phyloP scores from a whole-genome alignment of 2,329 filamentous ascomycete species.

The Penicillium sp. region DNA sequence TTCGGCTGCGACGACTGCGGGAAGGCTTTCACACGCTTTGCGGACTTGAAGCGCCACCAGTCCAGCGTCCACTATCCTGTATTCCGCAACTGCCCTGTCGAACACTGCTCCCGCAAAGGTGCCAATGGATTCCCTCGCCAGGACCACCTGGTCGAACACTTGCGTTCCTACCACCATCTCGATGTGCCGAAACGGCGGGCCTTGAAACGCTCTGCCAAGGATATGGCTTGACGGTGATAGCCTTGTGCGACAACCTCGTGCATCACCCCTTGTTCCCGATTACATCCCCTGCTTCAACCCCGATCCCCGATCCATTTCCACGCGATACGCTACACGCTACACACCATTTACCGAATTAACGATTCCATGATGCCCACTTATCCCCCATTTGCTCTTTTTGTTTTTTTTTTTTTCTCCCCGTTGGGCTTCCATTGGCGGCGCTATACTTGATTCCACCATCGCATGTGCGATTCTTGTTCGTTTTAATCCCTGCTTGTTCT shows the following conservation, averaged over 20 bases:
- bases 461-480: neutral
- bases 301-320: neutral
- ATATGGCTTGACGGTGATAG: conserved; percentile 3
- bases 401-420: no score
- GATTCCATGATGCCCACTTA: conserved; percentile 1
- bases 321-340: neutral
- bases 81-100: conserved; percentile 45
- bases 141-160: conserved; percentile 60
- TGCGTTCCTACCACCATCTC: conserved; percentile 56
- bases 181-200: conserved; percentile 44
- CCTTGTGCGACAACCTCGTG: neutral
- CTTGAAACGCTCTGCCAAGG: conserved; percentile 29
- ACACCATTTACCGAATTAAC: conserved; percentile 1
- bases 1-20: conserved; percentile 36
- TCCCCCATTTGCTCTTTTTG: neutral
- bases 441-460: neutral
- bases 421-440: neutral
- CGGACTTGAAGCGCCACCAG: conserved; percentile 52
- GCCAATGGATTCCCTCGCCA: conserved; percentile 54
- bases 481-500: neutral
- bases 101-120: conserved; percentile 48
- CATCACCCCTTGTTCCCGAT: neutral
- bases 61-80: conserved; percentile 47
- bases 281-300: neutral
- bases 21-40: conserved; percentile 47